Percentiles rank a stretch among this genome's conserved stretches.
Conservation (phyloP, 495 filamentous ascomycete genomes). For the Durotheca rogersii region DNA sequence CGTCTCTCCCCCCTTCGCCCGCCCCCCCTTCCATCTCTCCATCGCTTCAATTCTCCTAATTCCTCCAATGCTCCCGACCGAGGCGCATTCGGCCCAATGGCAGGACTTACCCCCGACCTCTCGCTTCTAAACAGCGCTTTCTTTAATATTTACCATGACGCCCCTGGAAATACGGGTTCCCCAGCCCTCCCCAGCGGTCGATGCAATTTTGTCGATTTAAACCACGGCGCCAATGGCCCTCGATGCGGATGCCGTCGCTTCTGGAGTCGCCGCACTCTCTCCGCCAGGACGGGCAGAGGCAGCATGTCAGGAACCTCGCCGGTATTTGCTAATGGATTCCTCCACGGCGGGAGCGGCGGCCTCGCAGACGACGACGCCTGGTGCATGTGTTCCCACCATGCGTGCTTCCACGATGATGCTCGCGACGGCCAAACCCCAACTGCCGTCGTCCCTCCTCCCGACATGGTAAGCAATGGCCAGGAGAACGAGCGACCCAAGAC, state of each 20-base stretch:
- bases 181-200: conserved; percentile 53
- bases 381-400: conserved; percentile 73
- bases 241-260: conserved; percentile 68
- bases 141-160: conserved; percentile 52
- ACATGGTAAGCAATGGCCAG: conserved; percentile 38
- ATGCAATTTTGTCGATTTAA: conserved; percentile 63
- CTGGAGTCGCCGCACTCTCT: conserved; percentile 51
- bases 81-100: conserved; percentile 47
- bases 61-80: conserved; percentile 33
- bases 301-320: conserved; percentile 29
- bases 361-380: conserved; percentile 44
- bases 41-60: conserved; percentile 15
- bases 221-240: conserved; percentile 42
- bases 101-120: conserved; percentile 45
- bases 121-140: conserved; percentile 45
- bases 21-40: conserved; percentile 22
- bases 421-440: conserved; percentile 31
- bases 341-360: conserved; percentile 17
- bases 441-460: conserved; percentile 15
- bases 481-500: conserved; percentile 47
- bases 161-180: conserved; percentile 32
- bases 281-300: conserved; percentile 23
- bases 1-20: conserved; percentile 18
- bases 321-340: conserved; percentile 31
- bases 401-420: conserved; percentile 64